phyloP scores from a whole-genome alignment of 73 alveolate genomes.

The Paraurostyla sp. region DNA sequence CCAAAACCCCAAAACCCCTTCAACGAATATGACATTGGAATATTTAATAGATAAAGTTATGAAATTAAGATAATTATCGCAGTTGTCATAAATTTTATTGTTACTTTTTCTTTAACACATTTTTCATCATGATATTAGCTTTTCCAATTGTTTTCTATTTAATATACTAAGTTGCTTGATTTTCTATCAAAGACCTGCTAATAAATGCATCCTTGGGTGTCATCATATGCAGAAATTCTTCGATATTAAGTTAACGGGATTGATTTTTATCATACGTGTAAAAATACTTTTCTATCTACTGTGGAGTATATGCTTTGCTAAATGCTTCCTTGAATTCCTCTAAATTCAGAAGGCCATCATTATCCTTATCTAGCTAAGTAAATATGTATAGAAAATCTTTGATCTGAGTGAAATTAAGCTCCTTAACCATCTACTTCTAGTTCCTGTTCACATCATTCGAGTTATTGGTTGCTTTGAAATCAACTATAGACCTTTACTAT shows the following conservation, averaged over 20 bases:
- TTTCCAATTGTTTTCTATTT: neutral
- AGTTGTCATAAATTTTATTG: no score
- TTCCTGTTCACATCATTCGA: neutral
- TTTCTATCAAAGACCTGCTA: neutral
- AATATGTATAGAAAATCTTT: constrained; percentile 15
- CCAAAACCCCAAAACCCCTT: no score
- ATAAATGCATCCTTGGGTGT: neutral
- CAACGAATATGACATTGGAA: no score
- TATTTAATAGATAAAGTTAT: no score
- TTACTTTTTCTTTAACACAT: no score
- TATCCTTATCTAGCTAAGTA: constrained; percentile 2
- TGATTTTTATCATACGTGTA: neutral
- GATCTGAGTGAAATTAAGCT: neutral
- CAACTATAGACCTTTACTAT: neutral
- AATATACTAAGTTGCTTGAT: neutral
- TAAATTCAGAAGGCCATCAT: neutral
- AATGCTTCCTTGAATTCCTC: constrained; percentile 18
- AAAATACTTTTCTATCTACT: neutral
- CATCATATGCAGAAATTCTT: neutral
- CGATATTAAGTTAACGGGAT: neutral
- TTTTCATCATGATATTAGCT: neutral
- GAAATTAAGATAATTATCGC: no score
- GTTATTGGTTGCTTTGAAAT: neutral
- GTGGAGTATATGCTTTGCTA: neutral
- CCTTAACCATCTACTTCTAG: no score